Evolutionary conservation across 306 rosid species (phyloP), one percentile per base, ranked within the genome.

Genomic region (Cucurbita moschata): DNA sequence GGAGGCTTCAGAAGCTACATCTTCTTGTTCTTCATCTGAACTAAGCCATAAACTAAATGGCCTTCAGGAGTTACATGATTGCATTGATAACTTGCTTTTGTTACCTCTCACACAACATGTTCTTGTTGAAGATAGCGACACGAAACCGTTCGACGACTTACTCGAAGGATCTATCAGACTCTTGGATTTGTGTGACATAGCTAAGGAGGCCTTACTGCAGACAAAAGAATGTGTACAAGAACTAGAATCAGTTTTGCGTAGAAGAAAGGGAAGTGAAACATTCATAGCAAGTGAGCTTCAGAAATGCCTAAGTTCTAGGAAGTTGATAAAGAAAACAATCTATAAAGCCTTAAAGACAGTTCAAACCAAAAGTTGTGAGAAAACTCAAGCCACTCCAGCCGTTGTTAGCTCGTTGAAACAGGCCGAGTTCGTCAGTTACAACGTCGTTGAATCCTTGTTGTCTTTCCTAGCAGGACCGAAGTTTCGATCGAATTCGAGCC

Each of bases 161-260:
- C 70, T 79, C 9, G 83, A 79, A 37, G 82, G 85, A 50, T 82
- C 83, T 58, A 40, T 82, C 7, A 52, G 76, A 42, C 26, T 72
- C 30, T 72, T 79, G 78, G 85, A 82, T 51, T 66, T 79, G 42
- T 79, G 78, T 49, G 67, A 61, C 30, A 58, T 26, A 3, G 81
- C 83, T 8, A 82, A 79, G 69, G 83, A 79, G 60, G 77, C 75
- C 7, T 16, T 82, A 59, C 16, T 46, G 63, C 72, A 68, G 46
- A 70, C 82, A 11, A 77, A 74, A 60, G 77, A 80, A 47, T 75
- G 30, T 42, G 47, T 49, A 0, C 71, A 47, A 7, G 71, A 81
- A 10, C 23, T 80, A 8, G 80, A 64, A 65, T 83, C 82, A 5
- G 58, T 75, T 72, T 50, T 83, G 51, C 54, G 82, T 40, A 19